Conservation (phyloP, 2,329 filamentous ascomycete species). For the Pseudovirgaria hyperparasitica region DNA sequence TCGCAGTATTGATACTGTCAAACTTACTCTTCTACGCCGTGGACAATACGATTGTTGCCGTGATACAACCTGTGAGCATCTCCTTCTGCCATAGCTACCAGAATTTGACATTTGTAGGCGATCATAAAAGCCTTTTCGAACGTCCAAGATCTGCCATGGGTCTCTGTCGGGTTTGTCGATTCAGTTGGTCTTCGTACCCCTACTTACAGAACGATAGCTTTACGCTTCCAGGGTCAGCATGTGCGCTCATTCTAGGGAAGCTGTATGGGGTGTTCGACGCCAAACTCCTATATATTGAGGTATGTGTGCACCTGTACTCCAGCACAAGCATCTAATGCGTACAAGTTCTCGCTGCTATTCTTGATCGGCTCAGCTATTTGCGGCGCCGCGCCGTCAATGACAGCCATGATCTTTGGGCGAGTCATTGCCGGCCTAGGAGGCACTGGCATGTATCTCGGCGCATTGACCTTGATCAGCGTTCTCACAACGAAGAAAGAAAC, state of each 20-base stretch:
- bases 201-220: neutral
- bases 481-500: conserved; percentile 19
- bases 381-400: conserved; percentile 18
- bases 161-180: conserved; percentile 3
- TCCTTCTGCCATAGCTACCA: no score
- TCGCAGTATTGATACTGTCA: conserved; percentile 1
- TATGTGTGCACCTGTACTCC: no score
- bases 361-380: conserved; percentile 20
- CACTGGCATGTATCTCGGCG: conserved; percentile 29
- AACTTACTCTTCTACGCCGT: conserved; percentile 14
- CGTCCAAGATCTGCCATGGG: conserved; percentile 5
- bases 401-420: conserved; percentile 26
- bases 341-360: no score
- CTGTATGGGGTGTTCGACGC: conserved; percentile 1
- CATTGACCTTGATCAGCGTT: conserved; percentile 13
- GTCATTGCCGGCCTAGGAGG: conserved; percentile 34
- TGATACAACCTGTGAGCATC: conserved; percentile 9
- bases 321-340: no score
- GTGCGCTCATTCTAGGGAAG: no score
- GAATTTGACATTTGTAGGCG: no score
- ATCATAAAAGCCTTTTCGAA: conserved; percentile 5
- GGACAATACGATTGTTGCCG: conserved; percentile 17
- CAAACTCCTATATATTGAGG: conserved; percentile 6
- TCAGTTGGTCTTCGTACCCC: neutral
- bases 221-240: neutral